These are phyloP conservation scores for Pichia sp. DNA, from an alignment of 1,139 yeast genomes.

Conservation along the genomic window DNA sequence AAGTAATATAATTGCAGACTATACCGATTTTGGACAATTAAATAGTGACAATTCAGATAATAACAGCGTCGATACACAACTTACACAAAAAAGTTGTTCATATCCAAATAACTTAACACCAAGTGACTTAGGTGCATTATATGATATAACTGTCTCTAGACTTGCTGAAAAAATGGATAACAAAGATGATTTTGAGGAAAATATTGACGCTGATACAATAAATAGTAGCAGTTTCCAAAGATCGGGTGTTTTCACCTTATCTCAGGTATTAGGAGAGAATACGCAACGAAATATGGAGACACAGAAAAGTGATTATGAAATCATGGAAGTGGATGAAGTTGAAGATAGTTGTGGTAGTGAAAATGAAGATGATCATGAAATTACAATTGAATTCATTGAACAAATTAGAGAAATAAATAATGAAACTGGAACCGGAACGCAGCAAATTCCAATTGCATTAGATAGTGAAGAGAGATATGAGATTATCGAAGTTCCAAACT, in stretches of 20 bases:
- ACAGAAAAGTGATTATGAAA: neutral
- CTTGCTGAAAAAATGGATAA: neutral
- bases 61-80: no score
- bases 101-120: slow-evolving; percentile 7
- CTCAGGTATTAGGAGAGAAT: slow-evolving; percentile 12
- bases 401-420: neutral
- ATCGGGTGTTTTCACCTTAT: slow-evolving; percentile 13
- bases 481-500: slow-evolving; percentile 10
- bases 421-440: slow-evolving; percentile 15
- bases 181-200: neutral
- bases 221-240: neutral
- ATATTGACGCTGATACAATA: neutral
- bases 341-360: slow-evolving; percentile 11
- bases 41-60: no score
- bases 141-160: slow-evolving; percentile 6
- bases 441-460: slow-evolving; percentile 17
- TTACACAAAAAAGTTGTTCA: slow-evolving; percentile 8
- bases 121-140: slow-evolving; percentile 5
- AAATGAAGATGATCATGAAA: neutral
- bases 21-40: slow-evolving; percentile 3
- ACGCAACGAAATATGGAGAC: neutral
- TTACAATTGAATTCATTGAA: slow-evolving; percentile 4
- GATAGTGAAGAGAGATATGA: slow-evolving; percentile 1
- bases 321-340: neutral
- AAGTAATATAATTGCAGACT: slow-evolving; percentile 1